Evolutionary conservation across 306 rosid species (phyloP), one percentile per base, ranked within the genome.

Genomic region (Lathyrus sativus): DNA sequence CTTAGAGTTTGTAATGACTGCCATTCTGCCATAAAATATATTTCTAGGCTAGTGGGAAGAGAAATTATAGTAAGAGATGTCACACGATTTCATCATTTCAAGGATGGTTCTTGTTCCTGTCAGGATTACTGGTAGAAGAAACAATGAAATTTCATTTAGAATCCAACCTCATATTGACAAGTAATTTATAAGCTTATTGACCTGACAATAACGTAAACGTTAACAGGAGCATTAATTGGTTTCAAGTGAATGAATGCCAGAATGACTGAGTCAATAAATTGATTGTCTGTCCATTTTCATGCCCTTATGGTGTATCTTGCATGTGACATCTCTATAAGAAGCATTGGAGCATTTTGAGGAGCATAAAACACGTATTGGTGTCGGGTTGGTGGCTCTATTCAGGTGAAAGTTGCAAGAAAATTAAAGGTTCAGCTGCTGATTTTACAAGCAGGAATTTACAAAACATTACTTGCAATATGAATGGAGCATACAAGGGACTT

Each of bases 1-100:
- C 96, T 88, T 62, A 88, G 93, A 83, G 93, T 91, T 49, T 88
- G 96, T 69, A 85, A 85, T 76, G 98, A 91, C 69, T 89, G 90
- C 24, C 92, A 91, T 68, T 71, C 88, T 3, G 96, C 96, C 79
- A 89, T 91, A 76, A 89, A 91, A 65, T 91, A 80, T 77, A 87
- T 91, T 61, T 89, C 98, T 77, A 82, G 65, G 87, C 98, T 91
- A 50, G 91, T 84, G 67, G 81, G 83, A 43, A 82, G 96, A 79
- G 90, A 91, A 80, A 91, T 89, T 68, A 76, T 87, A 69, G 84
- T 89, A 51, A 87, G 96, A 81, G 95, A 91, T 54, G 79, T 83
- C 28, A 87, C 90, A 7, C 89, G 92, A 41, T 87, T 91, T 80
- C 98, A 85, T 82, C 96, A 91, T 84, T 91, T 91, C 78, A 85